Evolutionary conservation across 371 early-diverging fungal genomes (phyloP).

Genomic region (Mucor mucedo): DNA sequence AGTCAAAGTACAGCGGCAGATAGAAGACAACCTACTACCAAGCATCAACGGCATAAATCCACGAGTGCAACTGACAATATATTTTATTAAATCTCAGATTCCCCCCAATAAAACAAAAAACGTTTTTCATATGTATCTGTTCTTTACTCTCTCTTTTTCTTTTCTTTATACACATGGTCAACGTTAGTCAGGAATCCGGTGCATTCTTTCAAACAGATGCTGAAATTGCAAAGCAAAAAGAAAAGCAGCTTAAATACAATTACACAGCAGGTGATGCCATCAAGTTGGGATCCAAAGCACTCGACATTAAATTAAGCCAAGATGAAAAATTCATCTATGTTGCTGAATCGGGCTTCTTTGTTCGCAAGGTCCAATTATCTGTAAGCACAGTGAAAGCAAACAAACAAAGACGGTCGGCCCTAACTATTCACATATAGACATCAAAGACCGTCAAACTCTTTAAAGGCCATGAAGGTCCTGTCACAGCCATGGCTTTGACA

Average conservation of each 20-base stretch:
- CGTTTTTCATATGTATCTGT: not conserved
- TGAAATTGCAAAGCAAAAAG: constrained; percentile 61
- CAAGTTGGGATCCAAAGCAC: constrained; percentile 65
- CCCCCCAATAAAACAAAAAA: constrained; percentile 4
- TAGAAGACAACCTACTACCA: not conserved
- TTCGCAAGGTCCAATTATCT: constrained; percentile 59
- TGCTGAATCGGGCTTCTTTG: constrained; percentile 68
- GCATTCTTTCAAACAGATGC: constrained; percentile 85
- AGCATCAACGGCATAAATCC: constrained; percentile 27
- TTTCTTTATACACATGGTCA: constrained; percentile 41
- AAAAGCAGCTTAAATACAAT: constrained; percentile 66
- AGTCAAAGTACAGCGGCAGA: constrained; percentile 33
- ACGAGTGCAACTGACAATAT: constrained; percentile 9
- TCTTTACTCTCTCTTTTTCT: not conserved
- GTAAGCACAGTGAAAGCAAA: constrained; percentile 29
- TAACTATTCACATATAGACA: constrained; percentile 46
- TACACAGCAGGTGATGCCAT: constrained; percentile 68
- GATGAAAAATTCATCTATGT: constrained; percentile 52
- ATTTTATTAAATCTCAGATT: constrained; percentile 13
- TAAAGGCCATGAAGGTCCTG: constrained; percentile 85
- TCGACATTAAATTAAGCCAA: constrained; percentile 47
- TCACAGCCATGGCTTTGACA: constrained; percentile 68
- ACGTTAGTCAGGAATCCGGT: constrained; percentile 60
- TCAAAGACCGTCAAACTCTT: constrained; percentile 65
- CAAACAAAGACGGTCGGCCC: not conserved